Evolutionary conservation across 2,329 filamentous ascomycete genomes (phyloP).

Genomic region (Neofusicoccum parvum): DNA sequence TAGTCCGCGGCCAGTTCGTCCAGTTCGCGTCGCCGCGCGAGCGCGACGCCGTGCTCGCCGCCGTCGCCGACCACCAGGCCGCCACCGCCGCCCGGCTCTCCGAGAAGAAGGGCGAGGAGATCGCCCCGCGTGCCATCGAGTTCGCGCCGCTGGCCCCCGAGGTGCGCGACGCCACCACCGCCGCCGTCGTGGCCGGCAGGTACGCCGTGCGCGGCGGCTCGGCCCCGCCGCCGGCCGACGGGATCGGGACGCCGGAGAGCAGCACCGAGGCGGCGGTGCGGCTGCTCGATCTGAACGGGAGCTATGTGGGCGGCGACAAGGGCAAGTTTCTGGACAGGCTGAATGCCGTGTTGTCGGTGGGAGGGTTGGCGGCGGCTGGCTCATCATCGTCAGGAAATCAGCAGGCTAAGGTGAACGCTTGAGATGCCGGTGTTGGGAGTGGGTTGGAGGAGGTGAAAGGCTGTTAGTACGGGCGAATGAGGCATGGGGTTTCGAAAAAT

Average conservation of each 20-base stretch:
- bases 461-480: too few relatives aligned
- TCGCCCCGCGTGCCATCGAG: slow-evolving; percentile 11
- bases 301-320: slow-evolving; percentile 1
- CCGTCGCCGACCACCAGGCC: slow-evolving; percentile 7
- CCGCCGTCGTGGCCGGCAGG: slow-evolving; percentile 3
- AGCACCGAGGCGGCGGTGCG: background rate
- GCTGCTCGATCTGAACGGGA: slow-evolving; percentile 8
- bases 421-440: too few relatives aligned
- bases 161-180: background rate
- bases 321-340: background rate
- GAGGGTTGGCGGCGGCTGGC: background rate
- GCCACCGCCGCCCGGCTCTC: slow-evolving; percentile 12
- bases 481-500: too few relatives aligned
- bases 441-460: too few relatives aligned
- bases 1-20: slow-evolving; percentile 18
- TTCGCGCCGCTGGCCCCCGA: slow-evolving; percentile 4
- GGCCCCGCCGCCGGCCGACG: background rate
- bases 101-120: slow-evolving; percentile 15
- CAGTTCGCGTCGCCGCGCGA: slow-evolving; percentile 13
- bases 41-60: slow-evolving; percentile 14
- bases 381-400: background rate
- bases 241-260: too few relatives aligned
- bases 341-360: background rate
- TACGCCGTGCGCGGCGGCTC: background rate
- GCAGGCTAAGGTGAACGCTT: background rate